Conservation (phyloP, 371 early-diverging fungal genomes). For the Rhizopus arrhizus region DNA sequence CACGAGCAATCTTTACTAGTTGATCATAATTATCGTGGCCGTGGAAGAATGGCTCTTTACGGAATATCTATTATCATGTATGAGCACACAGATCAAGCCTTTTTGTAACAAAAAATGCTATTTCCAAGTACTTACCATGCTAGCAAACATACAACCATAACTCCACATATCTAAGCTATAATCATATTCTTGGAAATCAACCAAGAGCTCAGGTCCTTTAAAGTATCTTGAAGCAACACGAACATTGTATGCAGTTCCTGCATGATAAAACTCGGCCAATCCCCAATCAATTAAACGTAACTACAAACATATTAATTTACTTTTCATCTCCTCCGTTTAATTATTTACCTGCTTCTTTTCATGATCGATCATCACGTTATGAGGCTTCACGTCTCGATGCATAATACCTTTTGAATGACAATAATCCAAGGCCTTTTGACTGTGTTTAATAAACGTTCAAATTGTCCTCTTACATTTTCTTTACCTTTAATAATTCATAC, state of each 20-base stretch:
- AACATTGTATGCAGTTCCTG: conserved; percentile 96
- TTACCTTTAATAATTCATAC: conserved; percentile 85
- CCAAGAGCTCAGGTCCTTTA: conserved; percentile 98
- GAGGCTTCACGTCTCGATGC: conserved; percentile 99
- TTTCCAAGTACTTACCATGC: conserved; percentile 59
- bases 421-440: conserved; percentile 87
- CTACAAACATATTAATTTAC: conserved; percentile 32
- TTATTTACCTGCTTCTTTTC: conserved; percentile 76
- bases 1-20: conserved; percentile 96
- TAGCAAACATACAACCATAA: conserved; percentile 98
- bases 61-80: conserved; percentile 79
- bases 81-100: not conserved
- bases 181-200: conserved; percentile 97
- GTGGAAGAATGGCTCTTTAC: conserved; percentile 99
- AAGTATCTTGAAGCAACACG: conserved; percentile 98
- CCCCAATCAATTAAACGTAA: conserved; percentile 99
- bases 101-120: not conserved
- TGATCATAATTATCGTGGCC: conserved; percentile 98
- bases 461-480: too few species aligned
- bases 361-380: conserved; percentile 99
- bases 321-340: not conserved
- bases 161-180: conserved; percentile 99
- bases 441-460: not conserved
- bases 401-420: conserved; percentile 99
- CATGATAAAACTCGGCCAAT: conserved; percentile 99